Percentiles rank a stretch among this genome's conserved stretches.
phyloP scores from a whole-genome alignment of 441 rosid genomes.

The Breynia disticha region DNA sequence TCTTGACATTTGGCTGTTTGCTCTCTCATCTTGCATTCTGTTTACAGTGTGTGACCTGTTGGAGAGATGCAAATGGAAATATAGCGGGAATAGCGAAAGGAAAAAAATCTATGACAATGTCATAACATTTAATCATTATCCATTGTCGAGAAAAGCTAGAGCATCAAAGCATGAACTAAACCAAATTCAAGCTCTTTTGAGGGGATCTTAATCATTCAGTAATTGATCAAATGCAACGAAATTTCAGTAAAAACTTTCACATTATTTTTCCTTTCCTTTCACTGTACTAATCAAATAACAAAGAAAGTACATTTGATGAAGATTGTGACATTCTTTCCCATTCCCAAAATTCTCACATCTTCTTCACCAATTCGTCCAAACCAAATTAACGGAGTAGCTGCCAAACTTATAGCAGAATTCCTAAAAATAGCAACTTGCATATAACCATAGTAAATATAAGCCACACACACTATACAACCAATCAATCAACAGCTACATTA shows the following conservation, averaged over 20 bases:
- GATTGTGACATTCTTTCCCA: no score
- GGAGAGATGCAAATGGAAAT: neutral
- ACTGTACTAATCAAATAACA: constrained; percentile 4
- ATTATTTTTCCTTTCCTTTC: constrained; percentile 1
- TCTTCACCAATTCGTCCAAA: no score
- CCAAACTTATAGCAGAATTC: no score
- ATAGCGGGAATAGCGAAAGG: neutral
- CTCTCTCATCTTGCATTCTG: constrained; percentile 30
- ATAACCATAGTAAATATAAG: constrained; percentile 2
- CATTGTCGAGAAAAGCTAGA: no score
- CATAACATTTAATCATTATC: neutral
- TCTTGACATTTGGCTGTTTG: constrained; percentile 33
- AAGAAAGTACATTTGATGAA: neutral
- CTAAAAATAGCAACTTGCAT: neutral
- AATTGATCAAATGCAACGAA: neutral
- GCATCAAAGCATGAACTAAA: no score
- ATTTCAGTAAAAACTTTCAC: constrained; percentile 1
- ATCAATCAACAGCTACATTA: neutral
- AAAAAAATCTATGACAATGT: neutral
- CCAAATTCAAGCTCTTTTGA: no score
- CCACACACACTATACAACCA: neutral
- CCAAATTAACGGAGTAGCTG: no score
- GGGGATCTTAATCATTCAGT: no score
- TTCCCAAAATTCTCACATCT: no score
- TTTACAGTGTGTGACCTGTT: neutral